Conservation (phyloP, 179 eudicot genomes). For the Amaranthus tricolor region DNA sequence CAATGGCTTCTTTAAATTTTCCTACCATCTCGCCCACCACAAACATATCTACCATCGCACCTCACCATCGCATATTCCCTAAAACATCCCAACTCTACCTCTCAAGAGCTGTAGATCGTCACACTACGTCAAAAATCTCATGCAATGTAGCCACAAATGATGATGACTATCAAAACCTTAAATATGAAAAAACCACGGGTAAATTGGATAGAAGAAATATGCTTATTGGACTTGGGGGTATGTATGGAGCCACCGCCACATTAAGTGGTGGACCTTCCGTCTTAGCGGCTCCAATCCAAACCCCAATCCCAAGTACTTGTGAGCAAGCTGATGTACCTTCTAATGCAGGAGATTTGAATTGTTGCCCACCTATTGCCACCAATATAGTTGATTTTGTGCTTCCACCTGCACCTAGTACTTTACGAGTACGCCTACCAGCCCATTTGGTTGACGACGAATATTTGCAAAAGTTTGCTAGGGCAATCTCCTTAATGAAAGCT, state of each 20-base stretch:
- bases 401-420: constrained; percentile 24
- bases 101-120: not conserved
- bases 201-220: constrained; percentile 55
- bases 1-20: too few species aligned
- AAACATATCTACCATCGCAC: too few species aligned
- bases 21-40: too few species aligned
- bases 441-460: constrained; percentile 51
- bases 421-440: constrained; percentile 65
- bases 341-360: constrained; percentile 27
- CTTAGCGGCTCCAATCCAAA: constrained; percentile 31
- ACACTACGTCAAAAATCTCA: constrained; percentile 21
- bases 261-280: constrained; percentile 36
- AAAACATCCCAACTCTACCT: too few species aligned
- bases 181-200: not conserved
- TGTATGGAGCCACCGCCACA: constrained; percentile 51
- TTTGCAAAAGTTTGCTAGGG: constrained; percentile 45
- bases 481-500: constrained; percentile 61
- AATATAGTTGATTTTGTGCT: constrained; percentile 40
- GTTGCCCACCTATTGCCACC: constrained; percentile 59
- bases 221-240: constrained; percentile 61
- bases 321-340: constrained; percentile 46
- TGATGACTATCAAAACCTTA: constrained; percentile 21
- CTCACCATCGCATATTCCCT: too few species aligned
- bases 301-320: constrained; percentile 37
- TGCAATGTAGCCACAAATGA: constrained; percentile 30